Evolutionary conservation across 1,284 basidiomycete genomes (phyloP).

Genomic region (Xerocomus minutiporus): DNA sequence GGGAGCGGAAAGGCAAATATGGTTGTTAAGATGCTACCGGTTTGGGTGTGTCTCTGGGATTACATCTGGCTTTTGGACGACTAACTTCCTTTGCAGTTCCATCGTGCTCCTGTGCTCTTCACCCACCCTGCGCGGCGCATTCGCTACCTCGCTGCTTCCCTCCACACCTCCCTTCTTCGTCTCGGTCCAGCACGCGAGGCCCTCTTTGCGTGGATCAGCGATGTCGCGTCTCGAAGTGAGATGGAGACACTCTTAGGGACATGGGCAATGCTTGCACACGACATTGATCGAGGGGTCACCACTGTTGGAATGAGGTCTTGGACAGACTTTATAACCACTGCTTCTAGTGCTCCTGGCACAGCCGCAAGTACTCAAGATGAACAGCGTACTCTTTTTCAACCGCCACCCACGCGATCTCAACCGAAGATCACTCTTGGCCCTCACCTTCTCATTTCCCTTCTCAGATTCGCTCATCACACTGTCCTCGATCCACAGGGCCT

Average conservation of each 20-base stretch:
- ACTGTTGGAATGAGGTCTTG: constrained; percentile 51
- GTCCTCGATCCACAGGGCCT: constrained; percentile 65
- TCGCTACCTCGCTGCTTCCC: constrained; percentile 60
- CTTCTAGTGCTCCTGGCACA: constrained; percentile 15
- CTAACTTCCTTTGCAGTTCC: constrained; percentile 49
- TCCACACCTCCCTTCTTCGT: constrained; percentile 68
- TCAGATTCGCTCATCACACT: constrained; percentile 50
- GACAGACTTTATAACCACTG: constrained; percentile 39
- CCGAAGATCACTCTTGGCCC: constrained; percentile 10
- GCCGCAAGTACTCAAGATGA: constrained; percentile 19
- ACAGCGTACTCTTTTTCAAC: neutral
- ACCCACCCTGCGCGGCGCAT: constrained; percentile 80
- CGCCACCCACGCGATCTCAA: neutral
- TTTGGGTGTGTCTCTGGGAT: constrained; percentile 69
- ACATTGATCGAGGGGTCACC: constrained; percentile 66
- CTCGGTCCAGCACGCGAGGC: constrained; percentile 47
- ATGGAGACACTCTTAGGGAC: constrained; percentile 72
- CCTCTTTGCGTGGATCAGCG: constrained; percentile 57
- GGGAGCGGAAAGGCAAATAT: constrained; percentile 38
- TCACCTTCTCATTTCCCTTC: constrained; percentile 35
- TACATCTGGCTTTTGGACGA: constrained; percentile 1
- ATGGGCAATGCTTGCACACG: constrained; percentile 74
- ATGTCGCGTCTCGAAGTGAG: constrained; percentile 52
- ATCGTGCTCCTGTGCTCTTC: constrained; percentile 81
- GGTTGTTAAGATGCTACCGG: constrained; percentile 68